These are phyloP conservation scores for Noccaea bulbosa DNA, from an alignment of 345 rosid species.

Conservation along the genomic window DNA sequence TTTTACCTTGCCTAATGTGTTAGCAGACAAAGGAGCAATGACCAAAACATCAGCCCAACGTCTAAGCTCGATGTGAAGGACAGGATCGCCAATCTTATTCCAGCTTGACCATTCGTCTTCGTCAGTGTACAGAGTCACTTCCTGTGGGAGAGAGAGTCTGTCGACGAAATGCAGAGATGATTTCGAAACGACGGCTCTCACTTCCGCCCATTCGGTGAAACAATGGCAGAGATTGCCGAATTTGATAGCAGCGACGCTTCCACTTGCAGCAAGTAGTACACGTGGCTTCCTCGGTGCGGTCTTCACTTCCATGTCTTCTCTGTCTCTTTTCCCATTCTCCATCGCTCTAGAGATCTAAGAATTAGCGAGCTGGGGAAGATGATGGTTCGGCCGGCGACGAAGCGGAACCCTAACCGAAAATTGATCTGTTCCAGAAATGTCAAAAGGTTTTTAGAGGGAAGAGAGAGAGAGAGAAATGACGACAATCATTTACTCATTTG, in stretches of 20 bases:
- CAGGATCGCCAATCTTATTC: slow-evolving; percentile 82
- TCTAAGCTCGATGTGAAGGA: slow-evolving; percentile 90
- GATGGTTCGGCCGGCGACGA: slow-evolving; percentile 10
- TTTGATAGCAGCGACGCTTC: slow-evolving; percentile 92
- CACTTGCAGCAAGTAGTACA: slow-evolving; percentile 82
- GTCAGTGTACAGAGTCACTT: slow-evolving; percentile 74
- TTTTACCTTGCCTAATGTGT: slow-evolving; percentile 91
- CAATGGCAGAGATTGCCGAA: slow-evolving; percentile 84
- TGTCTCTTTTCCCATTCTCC: slow-evolving; percentile 46
- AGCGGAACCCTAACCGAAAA: slow-evolving; percentile 34
- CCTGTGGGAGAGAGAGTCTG: slow-evolving; percentile 66
- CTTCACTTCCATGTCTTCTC: slow-evolving; percentile 45
- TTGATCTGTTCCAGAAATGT: slow-evolving; percentile 9
- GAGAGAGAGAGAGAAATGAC: slow-evolving; percentile 5
- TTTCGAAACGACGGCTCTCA: slow-evolving; percentile 75
- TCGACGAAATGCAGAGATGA: slow-evolving; percentile 87
- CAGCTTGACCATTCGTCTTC: slow-evolving; percentile 93
- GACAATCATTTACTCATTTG: not conserved
- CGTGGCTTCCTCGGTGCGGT: slow-evolving; percentile 56
- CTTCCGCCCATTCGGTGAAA: slow-evolving; percentile 91
- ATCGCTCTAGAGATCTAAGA: slow-evolving; percentile 20
- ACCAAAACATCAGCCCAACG: slow-evolving; percentile 96
- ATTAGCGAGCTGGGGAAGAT: not conserved
- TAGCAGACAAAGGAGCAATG: slow-evolving; percentile 90
- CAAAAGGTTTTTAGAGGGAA: slow-evolving; percentile 41